Percentiles rank a stretch among this genome's conserved stretches.
Evolutionary conservation across 108 stramenopile species (phyloP).

Genomic region (Cylindrotheca fusiformis): DNA sequence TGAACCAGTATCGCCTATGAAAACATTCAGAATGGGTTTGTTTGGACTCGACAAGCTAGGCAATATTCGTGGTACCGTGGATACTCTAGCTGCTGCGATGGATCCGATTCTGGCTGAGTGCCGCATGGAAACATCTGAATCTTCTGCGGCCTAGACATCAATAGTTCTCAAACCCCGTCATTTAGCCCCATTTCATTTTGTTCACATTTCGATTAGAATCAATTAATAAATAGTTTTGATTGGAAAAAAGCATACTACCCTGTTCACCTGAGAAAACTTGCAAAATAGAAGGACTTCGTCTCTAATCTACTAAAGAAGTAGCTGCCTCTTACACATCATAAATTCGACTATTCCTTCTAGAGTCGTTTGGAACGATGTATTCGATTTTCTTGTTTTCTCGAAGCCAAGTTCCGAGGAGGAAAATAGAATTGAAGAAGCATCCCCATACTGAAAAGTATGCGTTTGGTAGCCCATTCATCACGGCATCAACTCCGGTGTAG

Average conservation of each 20-base stretch:
- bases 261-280: too few species aligned
- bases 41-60: conserved; percentile 93
- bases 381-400: conserved; percentile 47
- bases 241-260: too few species aligned
- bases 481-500: conserved; percentile 46
- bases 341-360: neutral
- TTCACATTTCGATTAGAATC: too few species aligned
- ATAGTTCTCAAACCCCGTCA: too few species aligned
- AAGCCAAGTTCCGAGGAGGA: conserved; percentile 52
- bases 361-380: neutral
- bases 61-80: conserved; percentile 70
- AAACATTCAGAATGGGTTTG: conserved; percentile 89
- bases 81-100: conserved; percentile 65
- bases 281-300: too few species aligned
- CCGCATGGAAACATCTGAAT: neutral
- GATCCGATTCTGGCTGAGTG: conserved; percentile 68
- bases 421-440: conserved; percentile 39
- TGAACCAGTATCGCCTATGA: conserved; percentile 77
- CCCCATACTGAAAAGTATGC: conserved; percentile 54
- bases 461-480: conserved; percentile 43
- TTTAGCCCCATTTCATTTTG: too few species aligned
- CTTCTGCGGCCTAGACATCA: neutral
- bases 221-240: too few species aligned
- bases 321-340: neutral
- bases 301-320: too few species aligned